Evolutionary conservation across 345 rosid genomes (phyloP).

Genomic region (Barbarea vulgaris): DNA sequence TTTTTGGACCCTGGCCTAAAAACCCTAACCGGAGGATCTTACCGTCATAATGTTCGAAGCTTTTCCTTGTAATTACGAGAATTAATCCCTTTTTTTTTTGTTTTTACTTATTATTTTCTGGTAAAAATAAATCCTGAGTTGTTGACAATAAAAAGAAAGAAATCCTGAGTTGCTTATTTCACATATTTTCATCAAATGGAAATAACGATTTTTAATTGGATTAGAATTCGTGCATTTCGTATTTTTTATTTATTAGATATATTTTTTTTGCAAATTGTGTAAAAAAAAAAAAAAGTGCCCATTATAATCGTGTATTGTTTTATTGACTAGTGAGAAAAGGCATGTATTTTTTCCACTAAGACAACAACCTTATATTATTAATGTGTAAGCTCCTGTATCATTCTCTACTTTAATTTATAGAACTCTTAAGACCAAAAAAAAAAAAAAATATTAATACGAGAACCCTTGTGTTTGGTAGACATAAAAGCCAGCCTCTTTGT

Average conservation of each 20-base stretch:
- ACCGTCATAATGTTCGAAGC: constrained; percentile 15
- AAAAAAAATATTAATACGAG: not conserved
- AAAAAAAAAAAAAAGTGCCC: not conserved
- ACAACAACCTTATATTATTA: not conserved
- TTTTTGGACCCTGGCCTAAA: not conserved
- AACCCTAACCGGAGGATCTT: constrained; percentile 29
- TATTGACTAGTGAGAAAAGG: not conserved
- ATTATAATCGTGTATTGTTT: not conserved
- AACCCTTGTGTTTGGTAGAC: not conserved
- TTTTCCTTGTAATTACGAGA: not conserved
- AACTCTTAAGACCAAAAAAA: not conserved
- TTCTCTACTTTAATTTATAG: not conserved
- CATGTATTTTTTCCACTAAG: constrained; percentile 15
- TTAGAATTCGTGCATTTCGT: not conserved
- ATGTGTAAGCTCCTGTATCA: constrained; percentile 3
- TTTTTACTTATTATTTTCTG: not conserved
- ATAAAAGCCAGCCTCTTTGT: too few relatives aligned
- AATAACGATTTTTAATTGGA: not conserved
- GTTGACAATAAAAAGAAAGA: too few relatives aligned
- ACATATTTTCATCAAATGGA: not conserved
- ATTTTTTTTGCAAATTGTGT: constrained; percentile 13
- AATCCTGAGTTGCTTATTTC: not conserved
- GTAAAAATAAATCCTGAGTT: not conserved
- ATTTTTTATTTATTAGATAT: not conserved
- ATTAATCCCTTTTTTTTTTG: not conserved